Evolutionary conservation across 768 basidiomycete species (phyloP).

Genomic region (Suillus paluster): DNA sequence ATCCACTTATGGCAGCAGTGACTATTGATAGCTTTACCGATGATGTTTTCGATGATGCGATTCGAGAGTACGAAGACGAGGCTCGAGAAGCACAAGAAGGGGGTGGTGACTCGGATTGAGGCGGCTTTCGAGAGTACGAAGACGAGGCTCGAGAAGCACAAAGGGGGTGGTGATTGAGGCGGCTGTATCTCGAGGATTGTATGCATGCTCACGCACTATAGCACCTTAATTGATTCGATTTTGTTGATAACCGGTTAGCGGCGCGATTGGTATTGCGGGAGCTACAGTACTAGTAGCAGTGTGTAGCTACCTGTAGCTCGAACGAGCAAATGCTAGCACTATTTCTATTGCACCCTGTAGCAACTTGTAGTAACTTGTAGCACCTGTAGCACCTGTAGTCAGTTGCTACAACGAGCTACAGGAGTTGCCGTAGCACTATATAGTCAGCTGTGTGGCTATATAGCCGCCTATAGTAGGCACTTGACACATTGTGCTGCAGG

Average conservation of each 20-base stretch:
- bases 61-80: conserved; percentile 8
- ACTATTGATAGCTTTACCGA: background rate
- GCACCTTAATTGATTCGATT: background rate
- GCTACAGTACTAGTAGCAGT: background rate
- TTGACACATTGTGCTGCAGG: background rate
- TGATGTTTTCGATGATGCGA: conserved; percentile 1
- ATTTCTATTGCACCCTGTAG: no score
- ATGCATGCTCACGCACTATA: background rate
- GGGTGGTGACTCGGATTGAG: no score
- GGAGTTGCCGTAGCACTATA: background rate
- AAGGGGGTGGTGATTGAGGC: conserved; percentile 1
- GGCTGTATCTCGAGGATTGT: background rate
- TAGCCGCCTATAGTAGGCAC: background rate
- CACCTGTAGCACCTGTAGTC: conserved; percentile 1
- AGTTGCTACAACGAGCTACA: background rate
- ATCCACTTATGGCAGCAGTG: background rate
- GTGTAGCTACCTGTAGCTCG: no score
- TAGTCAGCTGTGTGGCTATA: background rate
- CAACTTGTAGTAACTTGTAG: background rate
- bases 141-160: no score
- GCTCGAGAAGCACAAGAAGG: conserved; percentile 2
- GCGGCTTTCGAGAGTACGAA: no score
- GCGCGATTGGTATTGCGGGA: background rate
- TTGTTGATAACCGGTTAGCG: background rate
- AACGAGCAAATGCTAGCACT: no score